Conservation (phyloP, 805 yeast genomes). For the Debaryomyces castellii region DNA sequence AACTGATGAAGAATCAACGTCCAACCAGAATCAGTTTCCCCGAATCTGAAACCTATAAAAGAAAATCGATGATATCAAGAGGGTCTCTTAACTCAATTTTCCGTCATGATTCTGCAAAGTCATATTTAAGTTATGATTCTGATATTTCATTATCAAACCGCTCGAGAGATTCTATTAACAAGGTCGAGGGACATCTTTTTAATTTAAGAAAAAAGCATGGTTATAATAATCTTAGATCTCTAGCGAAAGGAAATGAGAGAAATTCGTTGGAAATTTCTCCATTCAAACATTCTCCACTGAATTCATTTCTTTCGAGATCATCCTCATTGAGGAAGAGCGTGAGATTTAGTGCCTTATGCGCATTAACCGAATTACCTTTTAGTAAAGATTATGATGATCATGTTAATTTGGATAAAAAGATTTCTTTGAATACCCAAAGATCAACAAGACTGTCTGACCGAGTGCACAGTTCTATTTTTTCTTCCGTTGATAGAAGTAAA, state of each 20-base stretch:
- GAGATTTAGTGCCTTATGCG: slow-evolving; percentile 36
- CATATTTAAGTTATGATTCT: slow-evolving; percentile 63
- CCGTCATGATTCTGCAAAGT: slow-evolving; percentile 37
- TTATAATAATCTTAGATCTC: slow-evolving; percentile 45
- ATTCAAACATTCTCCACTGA: slow-evolving; percentile 14
- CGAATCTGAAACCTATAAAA: slow-evolving; percentile 15
- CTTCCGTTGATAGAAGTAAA: slow-evolving; percentile 23
- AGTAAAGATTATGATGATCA: slow-evolving; percentile 13
- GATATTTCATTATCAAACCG: slow-evolving; percentile 39
- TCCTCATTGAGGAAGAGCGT: slow-evolving; percentile 30
- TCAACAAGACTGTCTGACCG: slow-evolving; percentile 26
- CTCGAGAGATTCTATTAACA: slow-evolving; percentile 12
- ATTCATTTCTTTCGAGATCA: slow-evolving; percentile 19
- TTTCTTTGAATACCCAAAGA: slow-evolving; percentile 6
- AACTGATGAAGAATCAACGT: slow-evolving; percentile 20
- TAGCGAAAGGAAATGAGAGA: slow-evolving; percentile 9
- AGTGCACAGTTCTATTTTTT: slow-evolving; percentile 35
- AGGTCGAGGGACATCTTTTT: slow-evolving; percentile 13
- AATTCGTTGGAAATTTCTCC: slow-evolving; percentile 1
- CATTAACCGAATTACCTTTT: slow-evolving; percentile 42
- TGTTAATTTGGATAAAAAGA: slow-evolving; percentile 3
- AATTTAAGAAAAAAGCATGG: slow-evolving; percentile 51
- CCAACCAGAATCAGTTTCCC: slow-evolving; percentile 23
- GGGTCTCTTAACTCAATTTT: slow-evolving; percentile 33
- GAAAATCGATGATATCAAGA: slow-evolving; percentile 22